Conservation (phyloP, 805 yeast genomes). For the Hagleromyces aurorensis region DNA sequence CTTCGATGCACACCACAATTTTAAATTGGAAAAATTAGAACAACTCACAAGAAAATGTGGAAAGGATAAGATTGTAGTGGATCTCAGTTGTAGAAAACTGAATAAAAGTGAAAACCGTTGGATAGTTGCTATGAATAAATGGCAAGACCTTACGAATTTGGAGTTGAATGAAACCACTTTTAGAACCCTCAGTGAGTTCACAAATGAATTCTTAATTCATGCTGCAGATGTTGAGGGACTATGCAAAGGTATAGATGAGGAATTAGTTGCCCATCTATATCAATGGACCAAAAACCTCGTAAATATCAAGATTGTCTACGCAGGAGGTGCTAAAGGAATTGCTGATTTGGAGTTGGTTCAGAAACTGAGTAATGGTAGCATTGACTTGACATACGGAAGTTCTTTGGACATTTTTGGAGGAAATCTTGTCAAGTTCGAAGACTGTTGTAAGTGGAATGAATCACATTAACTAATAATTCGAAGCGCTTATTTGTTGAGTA, state of each 20-base stretch:
- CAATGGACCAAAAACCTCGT: constrained; percentile 51
- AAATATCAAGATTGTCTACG: constrained; percentile 73
- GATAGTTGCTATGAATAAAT: constrained; percentile 96
- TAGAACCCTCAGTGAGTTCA: constrained; percentile 46
- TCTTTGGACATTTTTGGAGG: constrained; percentile 96
- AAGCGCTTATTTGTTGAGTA: too few relatives aligned
- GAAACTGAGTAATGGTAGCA: constrained; percentile 64
- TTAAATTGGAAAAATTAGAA: constrained; percentile 44
- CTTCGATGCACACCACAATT: constrained; percentile 44
- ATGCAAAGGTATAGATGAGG: constrained; percentile 85
- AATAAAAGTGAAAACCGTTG: constrained; percentile 35
- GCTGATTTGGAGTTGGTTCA: constrained; percentile 63
- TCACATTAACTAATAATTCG: too few relatives aligned
- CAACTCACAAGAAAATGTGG: constrained; percentile 52
- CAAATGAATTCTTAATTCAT: constrained; percentile 85
- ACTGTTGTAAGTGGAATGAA: constrained; percentile 68
- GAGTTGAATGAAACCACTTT: constrained; percentile 49
- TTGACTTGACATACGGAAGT: constrained; percentile 89
- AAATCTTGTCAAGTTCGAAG: constrained; percentile 60
- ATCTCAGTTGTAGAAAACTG: constrained; percentile 68
- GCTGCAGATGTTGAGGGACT: constrained; percentile 99
- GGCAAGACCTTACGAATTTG: constrained; percentile 83
- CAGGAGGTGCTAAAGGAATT: constrained; percentile 87
- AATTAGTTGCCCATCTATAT: constrained; percentile 61
- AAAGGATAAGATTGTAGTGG: constrained; percentile 64